phyloP scores from a whole-genome alignment of 148 eudicot species.

The Heliamphora exappendiculata region DNA sequence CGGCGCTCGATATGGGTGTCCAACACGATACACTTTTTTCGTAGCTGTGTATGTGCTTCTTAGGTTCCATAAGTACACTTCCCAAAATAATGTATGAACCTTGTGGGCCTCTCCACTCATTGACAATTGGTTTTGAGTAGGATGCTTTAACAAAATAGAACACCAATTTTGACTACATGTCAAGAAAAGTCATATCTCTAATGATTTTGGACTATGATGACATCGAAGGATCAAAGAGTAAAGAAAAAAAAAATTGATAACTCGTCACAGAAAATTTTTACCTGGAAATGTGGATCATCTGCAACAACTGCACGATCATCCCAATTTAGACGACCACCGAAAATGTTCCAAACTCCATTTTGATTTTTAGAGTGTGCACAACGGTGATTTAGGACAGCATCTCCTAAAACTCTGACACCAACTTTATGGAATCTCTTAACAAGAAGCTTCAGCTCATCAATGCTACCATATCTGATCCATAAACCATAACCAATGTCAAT shows the following conservation, averaged over 20 bases:
- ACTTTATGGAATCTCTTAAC: constrained; percentile 68
- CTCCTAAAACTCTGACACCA: constrained; percentile 85
- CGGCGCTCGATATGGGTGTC: no score
- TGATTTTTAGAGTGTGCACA: constrained; percentile 74
- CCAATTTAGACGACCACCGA: constrained; percentile 97
- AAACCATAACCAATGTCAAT: constrained; percentile 14
- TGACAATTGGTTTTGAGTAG: no score
- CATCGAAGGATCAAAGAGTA: neutral
- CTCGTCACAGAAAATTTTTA: constrained; percentile 7
- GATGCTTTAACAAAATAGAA: no score
- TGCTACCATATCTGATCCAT: constrained; percentile 66
- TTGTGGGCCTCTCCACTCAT: no score
- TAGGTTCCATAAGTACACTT: no score
- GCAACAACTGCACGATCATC: constrained; percentile 98
- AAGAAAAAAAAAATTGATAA: neutral
- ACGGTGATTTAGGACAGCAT: constrained; percentile 90
- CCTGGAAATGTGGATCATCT: constrained; percentile 99
- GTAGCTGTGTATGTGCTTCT: no score
- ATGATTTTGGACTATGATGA: neutral
- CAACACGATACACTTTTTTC: no score
- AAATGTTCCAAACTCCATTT: constrained; percentile 93
- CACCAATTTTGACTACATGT: neutral
- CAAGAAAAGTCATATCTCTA: neutral
- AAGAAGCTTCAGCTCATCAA: constrained; percentile 69
- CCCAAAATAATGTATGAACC: no score